Conservation (phyloP, 2,329 filamentous ascomycete species). For the Penicillium carneum region DNA sequence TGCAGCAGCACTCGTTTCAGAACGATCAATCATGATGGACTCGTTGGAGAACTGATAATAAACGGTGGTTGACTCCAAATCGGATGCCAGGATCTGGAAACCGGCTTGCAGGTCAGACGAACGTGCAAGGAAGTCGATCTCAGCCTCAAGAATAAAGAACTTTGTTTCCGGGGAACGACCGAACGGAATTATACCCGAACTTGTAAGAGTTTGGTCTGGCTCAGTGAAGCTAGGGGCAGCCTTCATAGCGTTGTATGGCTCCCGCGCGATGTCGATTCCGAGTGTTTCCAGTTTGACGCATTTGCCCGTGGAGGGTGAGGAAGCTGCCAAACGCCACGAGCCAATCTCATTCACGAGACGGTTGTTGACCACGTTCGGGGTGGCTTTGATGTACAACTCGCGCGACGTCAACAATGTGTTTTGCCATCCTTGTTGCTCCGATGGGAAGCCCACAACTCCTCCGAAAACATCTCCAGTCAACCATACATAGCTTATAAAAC, state of each 20-base stretch:
- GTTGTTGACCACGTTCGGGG: neutral
- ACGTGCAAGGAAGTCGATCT: neutral
- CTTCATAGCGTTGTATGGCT: neutral
- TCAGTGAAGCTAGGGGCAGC: neutral
- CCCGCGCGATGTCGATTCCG: neutral
- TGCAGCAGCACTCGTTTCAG: neutral
- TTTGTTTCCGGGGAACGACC: neutral
- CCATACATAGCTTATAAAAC: neutral
- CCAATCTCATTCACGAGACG: neutral
- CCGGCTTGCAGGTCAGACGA: neutral
- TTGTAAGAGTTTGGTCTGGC: neutral
- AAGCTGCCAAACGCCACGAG: neutral
- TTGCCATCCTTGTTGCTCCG: neutral
- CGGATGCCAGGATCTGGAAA: neutral
- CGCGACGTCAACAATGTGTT: neutral
- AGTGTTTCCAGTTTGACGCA: neutral
- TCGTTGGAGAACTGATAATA: conserved; percentile 1
- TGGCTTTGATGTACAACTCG: neutral
- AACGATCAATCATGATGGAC: conserved; percentile 1
- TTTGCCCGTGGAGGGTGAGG: neutral
- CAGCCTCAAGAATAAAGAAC: neutral
- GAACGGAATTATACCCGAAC: neutral
- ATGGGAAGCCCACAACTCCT: neutral
- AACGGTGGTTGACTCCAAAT: neutral
- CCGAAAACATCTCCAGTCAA: neutral